These are phyloP conservation scores for Alternaria panax DNA, from an alignment of 2,329 filamentous ascomycete species.

Conservation along the genomic window DNA sequence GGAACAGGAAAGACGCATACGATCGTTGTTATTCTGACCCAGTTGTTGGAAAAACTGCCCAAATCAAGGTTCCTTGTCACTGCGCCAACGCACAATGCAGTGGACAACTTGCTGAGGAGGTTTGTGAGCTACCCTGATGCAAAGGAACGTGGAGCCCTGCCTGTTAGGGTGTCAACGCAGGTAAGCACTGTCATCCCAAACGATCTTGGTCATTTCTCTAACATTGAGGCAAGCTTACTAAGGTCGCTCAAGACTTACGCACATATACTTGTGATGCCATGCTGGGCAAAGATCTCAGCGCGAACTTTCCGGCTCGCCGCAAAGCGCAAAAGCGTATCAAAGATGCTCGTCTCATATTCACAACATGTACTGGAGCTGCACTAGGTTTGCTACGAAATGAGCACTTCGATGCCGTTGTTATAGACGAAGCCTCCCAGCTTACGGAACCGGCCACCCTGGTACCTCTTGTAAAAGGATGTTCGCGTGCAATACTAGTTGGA, in stretches of 20 bases:
- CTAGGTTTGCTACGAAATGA: no score
- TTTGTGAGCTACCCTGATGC: conserved; percentile 18
- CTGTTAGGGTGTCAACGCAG: conserved; percentile 31
- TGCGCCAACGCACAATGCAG: conserved; percentile 57
- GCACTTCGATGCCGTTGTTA: no score
- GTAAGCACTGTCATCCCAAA: conserved; percentile 17
- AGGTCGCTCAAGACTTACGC: conserved; percentile 30
- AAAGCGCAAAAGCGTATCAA: no score
- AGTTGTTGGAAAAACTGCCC: conserved; percentile 36
- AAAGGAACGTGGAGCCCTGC: conserved; percentile 13
- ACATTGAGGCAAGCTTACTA: conserved; percentile 24
- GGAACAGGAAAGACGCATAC: conserved; percentile 58
- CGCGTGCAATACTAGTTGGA: no score
- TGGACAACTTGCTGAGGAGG: conserved; percentile 54
- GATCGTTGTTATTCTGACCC: conserved; percentile 50
- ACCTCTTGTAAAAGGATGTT: no score
- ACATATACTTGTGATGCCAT: conserved; percentile 41
- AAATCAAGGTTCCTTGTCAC: conserved; percentile 48
- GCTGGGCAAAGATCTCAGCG: conserved; percentile 25
- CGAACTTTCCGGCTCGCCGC: conserved; percentile 4
- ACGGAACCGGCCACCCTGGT: no score
- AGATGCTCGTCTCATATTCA: no score
- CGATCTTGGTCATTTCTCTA: neutral
- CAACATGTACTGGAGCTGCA: no score
- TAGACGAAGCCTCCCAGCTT: no score